Conservation (phyloP, 805 yeast genomes). For the Brettanomyces naardenensis region DNA sequence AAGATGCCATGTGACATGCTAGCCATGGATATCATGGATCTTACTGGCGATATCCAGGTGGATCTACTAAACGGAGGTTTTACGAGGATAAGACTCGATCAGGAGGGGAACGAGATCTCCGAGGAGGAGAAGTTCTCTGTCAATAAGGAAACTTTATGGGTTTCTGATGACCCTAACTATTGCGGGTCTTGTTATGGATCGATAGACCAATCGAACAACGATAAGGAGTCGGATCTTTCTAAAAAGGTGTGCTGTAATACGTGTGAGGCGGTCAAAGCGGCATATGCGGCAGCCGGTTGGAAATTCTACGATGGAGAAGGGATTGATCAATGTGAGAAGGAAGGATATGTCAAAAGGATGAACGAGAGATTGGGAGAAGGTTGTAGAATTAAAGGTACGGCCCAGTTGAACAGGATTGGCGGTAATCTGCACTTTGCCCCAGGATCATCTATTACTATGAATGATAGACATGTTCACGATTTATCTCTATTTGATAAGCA, state of each 20-base stretch:
- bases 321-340: constrained; percentile 84
- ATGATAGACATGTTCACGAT: constrained; percentile 75
- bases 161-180: constrained; percentile 29
- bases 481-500: constrained; percentile 58
- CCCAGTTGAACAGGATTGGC: constrained; percentile 73
- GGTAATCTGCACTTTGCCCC: constrained; percentile 97
- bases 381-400: constrained; percentile 75
- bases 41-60: constrained; percentile 74
- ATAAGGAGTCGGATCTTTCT: constrained; percentile 23
- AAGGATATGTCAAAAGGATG: constrained; percentile 69
- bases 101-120: constrained; percentile 39
- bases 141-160: constrained; percentile 23
- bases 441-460: constrained; percentile 61
- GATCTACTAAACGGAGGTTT: constrained; percentile 69
- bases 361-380: constrained; percentile 67
- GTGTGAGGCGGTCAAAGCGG: constrained; percentile 73
- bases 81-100: constrained; percentile 54
- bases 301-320: constrained; percentile 83
- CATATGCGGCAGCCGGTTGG: constrained; percentile 77
- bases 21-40: constrained; percentile 82
- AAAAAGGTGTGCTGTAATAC: constrained; percentile 70
- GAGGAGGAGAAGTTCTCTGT: constrained; percentile 32
- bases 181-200: constrained; percentile 96
- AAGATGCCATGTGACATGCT: constrained; percentile 77
- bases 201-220: constrained; percentile 45